Percentiles rank a stretch among this genome's conserved stretches.
Conservation (phyloP, 495 filamentous ascomycete genomes). For the Elasticomyces elasticus region DNA sequence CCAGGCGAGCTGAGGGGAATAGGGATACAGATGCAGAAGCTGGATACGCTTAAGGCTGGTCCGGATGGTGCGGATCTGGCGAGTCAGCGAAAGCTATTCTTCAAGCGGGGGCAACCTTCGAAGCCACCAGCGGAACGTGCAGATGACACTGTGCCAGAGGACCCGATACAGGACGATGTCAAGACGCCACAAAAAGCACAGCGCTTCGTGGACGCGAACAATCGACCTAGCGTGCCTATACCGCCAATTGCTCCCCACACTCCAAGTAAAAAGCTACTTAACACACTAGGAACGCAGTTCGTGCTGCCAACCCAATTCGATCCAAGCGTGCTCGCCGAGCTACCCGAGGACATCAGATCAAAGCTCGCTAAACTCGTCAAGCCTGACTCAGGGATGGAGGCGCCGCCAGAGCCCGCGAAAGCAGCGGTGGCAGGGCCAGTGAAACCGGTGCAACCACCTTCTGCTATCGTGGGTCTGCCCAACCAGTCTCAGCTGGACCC, state of each 20-base stretch:
- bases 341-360: slow-evolving; percentile 68
- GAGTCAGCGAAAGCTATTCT: slow-evolving; percentile 52
- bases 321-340: slow-evolving; percentile 60
- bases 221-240: slow-evolving; percentile 26
- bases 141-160: slow-evolving; percentile 50
- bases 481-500: slow-evolving; percentile 33
- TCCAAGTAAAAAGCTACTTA: slow-evolving; percentile 56
- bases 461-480: slow-evolving; percentile 24
- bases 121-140: slow-evolving; percentile 36
- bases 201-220: background rate
- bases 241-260: slow-evolving; percentile 22
- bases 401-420: background rate
- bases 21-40: slow-evolving; percentile 82
- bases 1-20: slow-evolving; percentile 85
- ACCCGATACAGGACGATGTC: slow-evolving; percentile 14
- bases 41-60: slow-evolving; percentile 60
- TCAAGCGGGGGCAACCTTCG: slow-evolving; percentile 33
- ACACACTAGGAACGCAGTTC: slow-evolving; percentile 77
- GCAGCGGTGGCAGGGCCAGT: background rate
- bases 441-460: slow-evolving; percentile 11
- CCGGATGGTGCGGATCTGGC: slow-evolving; percentile 27
- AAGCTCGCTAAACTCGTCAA: slow-evolving; percentile 46
- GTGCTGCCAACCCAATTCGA: slow-evolving; percentile 74
- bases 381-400: background rate
- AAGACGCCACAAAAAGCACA: slow-evolving; percentile 24